phyloP scores from a whole-genome alignment of 345 rosid genomes.

The Carallia brachiata region DNA sequence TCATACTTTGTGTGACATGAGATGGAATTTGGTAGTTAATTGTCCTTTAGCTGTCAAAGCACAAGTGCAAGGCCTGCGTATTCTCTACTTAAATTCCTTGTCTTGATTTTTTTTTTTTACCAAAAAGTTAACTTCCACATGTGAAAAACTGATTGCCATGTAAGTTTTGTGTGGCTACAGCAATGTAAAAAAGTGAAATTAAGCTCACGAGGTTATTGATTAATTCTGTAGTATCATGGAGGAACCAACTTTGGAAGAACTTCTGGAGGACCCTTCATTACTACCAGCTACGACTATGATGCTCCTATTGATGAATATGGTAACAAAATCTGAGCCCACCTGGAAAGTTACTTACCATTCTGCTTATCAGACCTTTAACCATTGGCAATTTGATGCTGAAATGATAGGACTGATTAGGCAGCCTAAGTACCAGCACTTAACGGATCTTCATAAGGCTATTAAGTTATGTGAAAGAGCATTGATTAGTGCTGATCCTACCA shows the following conservation, averaged over 20 bases:
- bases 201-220: not conserved
- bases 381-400: not conserved
- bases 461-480: constrained; percentile 25
- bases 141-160: not conserved
- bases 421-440: constrained; percentile 29
- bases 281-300: constrained; percentile 35
- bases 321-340: not conserved
- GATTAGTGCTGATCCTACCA: constrained; percentile 25
- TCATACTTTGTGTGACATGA: constrained; percentile 1
- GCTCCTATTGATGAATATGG: constrained; percentile 34
- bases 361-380: not conserved
- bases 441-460: constrained; percentile 27
- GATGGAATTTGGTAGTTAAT: not conserved
- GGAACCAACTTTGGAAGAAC: constrained; percentile 33
- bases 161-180: not conserved
- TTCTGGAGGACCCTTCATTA: constrained; percentile 29
- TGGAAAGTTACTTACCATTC: not conserved
- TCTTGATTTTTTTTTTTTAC: no score
- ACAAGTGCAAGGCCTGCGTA: constrained; percentile 5
- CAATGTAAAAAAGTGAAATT: not conserved
- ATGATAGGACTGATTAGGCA: constrained; percentile 24
- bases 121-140: not conserved
- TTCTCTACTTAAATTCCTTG: constrained; percentile 6
- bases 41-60: not conserved
- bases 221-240: constrained; percentile 25